phyloP scores from a whole-genome alignment of 192 early-diverging fungal species.

The Dimargaris verticillata region DNA sequence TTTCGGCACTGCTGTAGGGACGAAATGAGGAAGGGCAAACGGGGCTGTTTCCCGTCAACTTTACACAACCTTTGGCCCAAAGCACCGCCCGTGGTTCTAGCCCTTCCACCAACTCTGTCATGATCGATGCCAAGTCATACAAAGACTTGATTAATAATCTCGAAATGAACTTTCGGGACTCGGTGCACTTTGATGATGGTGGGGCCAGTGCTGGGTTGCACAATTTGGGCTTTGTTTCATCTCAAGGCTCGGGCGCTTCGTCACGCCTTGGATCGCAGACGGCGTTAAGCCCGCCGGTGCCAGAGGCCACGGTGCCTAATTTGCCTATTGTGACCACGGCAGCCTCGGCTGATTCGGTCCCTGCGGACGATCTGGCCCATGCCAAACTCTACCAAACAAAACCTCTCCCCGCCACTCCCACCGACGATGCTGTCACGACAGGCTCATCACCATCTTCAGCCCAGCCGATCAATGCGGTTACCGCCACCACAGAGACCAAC shows the following conservation, averaged over 20 bases:
- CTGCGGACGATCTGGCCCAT: not conserved
- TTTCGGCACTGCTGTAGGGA: conserved; percentile 26
- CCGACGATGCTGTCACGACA: not conserved
- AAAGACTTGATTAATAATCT: conserved; percentile 5
- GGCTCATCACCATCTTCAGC: not conserved
- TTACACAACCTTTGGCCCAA: conserved; percentile 10
- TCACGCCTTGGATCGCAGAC: not conserved
- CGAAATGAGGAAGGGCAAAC: conserved; percentile 40
- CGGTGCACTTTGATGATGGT: not conserved
- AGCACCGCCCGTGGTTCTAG: conserved; percentile 3
- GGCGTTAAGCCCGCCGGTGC: not conserved
- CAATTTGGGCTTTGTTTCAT: not conserved
- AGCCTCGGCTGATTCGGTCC: not conserved
- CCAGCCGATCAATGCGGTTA: no score
- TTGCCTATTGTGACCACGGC: not conserved
- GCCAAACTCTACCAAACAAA: not conserved
- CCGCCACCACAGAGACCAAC: not conserved
- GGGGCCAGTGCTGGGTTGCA: not conserved
- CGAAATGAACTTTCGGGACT: conserved; percentile 8
- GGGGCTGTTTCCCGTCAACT: conserved; percentile 62
- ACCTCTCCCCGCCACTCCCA: not conserved
- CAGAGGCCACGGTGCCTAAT: not conserved
- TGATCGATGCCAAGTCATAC: not conserved
- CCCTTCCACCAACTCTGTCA: not conserved
- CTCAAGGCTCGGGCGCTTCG: not conserved